phyloP scores from a whole-genome alignment of 78 protist species.

The Bodo saltans region DNA sequence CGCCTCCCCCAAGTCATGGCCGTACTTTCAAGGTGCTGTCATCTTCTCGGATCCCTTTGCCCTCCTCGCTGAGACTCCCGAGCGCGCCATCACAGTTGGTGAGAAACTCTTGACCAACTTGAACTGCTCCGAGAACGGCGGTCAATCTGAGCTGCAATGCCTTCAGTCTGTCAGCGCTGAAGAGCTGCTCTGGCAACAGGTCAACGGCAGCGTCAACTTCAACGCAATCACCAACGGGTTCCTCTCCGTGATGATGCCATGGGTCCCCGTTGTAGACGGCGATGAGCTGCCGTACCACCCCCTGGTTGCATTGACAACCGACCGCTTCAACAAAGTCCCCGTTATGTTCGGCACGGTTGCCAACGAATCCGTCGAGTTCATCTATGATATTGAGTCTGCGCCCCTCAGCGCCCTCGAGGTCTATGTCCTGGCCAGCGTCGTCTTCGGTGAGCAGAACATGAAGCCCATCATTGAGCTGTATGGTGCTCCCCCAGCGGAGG shows the following conservation, averaged over 20 bases:
- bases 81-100: not conserved
- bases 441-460: not conserved
- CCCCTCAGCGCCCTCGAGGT: not conserved
- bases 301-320: not conserved
- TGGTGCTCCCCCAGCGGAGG: not conserved
- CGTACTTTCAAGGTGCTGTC: constrained; percentile 52
- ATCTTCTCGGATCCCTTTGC: not conserved
- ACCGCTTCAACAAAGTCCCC: not conserved
- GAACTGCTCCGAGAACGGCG: not conserved
- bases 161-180: not conserved
- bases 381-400: not conserved
- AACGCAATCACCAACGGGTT: not conserved
- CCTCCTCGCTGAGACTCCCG: not conserved
- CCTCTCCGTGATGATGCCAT: not conserved
- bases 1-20: not conserved
- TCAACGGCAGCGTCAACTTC: not conserved
- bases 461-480: not conserved
- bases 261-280: constrained; percentile 7
- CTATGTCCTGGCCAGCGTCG: not conserved
- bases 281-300: constrained; percentile 12
- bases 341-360: constrained; percentile 1
- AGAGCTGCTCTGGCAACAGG: not conserved
- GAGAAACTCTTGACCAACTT: not conserved
- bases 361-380: constrained; percentile 4
- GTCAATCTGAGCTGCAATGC: not conserved